Conservation (phyloP, 768 basidiomycete species). For the Suillus spraguei region DNA sequence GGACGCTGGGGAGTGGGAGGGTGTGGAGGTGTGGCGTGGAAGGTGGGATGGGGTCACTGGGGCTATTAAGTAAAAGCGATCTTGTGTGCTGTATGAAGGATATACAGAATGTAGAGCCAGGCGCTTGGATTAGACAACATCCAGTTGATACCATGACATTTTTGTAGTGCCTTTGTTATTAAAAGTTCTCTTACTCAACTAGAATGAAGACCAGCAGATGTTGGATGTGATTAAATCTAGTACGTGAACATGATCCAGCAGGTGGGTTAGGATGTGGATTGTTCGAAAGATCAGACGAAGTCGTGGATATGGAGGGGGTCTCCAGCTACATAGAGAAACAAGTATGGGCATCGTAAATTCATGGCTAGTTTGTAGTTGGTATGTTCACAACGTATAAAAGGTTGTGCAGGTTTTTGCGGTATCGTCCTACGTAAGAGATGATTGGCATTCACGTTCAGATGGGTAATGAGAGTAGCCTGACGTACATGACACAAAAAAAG, state of each 20-base stretch:
- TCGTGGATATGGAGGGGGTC: background rate
- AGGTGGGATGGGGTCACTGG: constrained; percentile 6
- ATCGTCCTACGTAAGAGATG: background rate
- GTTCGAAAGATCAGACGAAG: constrained; percentile 5
- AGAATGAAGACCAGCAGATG: constrained; percentile 1
- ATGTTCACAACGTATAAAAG: background rate
- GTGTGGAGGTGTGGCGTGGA: constrained; percentile 73
- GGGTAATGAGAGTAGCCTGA: background rate
- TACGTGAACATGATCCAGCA: constrained; percentile 3
- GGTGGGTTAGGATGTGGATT: background rate
- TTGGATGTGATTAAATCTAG: constrained; percentile 6
- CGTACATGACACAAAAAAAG: background rate
- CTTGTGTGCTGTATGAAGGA: background rate
- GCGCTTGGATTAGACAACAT: background rate
- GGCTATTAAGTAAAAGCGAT: background rate
- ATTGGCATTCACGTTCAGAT: background rate
- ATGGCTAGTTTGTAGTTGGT: background rate
- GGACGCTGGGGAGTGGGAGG: constrained; percentile 76
- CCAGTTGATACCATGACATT: background rate
- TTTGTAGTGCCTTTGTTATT: background rate
- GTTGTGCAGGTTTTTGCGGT: constrained; percentile 1
- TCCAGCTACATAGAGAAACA: background rate
- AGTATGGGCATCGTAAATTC: constrained; percentile 3
- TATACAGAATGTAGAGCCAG: background rate
- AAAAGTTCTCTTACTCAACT: background rate